phyloP scores from a whole-genome alignment of 2,329 filamentous ascomycete genomes.

The Zalaria sp. region DNA sequence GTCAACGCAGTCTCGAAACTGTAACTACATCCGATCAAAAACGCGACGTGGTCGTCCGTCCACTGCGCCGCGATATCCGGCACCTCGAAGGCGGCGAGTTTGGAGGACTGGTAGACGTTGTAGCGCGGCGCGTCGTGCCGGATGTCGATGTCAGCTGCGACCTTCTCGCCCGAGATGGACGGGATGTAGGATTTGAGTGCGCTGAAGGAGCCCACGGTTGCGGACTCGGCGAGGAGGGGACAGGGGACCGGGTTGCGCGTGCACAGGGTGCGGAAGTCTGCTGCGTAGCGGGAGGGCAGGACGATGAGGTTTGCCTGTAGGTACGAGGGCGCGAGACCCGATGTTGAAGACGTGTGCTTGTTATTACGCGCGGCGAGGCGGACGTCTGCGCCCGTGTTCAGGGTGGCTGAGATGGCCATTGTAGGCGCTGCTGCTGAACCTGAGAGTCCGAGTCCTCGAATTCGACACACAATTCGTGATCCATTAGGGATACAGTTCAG shows the following conservation, averaged over 20 bases:
- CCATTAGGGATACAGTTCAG: too few species aligned
- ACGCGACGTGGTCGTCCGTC: conserved; percentile 45
- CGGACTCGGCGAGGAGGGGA: conserved; percentile 43
- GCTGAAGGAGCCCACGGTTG: conserved; percentile 26
- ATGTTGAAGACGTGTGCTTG: conserved; percentile 30
- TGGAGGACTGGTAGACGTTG: conserved; percentile 41
- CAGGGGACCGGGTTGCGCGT: conserved; percentile 48
- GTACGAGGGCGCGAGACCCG: conserved; percentile 40
- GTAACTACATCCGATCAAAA: conserved; percentile 50
- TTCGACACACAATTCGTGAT: too few species aligned
- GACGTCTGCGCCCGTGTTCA: conserved; percentile 3
- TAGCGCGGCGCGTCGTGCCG: conserved; percentile 45
- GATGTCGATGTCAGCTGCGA: conserved; percentile 37
- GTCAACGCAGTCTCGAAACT: conserved; percentile 46
- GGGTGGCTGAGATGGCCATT: background rate
- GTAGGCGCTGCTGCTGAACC: too few species aligned
- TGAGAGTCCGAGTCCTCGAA: too few species aligned
- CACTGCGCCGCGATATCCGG: conserved; percentile 37
- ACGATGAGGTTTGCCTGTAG: conserved; percentile 51
- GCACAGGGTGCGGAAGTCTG: conserved; percentile 45
- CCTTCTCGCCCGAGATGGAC: conserved; percentile 13
- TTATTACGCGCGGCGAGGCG: conserved; percentile 31
- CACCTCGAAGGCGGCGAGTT: conserved; percentile 23
- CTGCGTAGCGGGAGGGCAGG: conserved; percentile 41
- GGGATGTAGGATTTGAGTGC: conserved; percentile 24